Evolutionary conservation across 2,329 filamentous ascomycete species (phyloP), one percentile per base, ranked within the genome.

Genomic region (Aspergillus awamori): DNA sequence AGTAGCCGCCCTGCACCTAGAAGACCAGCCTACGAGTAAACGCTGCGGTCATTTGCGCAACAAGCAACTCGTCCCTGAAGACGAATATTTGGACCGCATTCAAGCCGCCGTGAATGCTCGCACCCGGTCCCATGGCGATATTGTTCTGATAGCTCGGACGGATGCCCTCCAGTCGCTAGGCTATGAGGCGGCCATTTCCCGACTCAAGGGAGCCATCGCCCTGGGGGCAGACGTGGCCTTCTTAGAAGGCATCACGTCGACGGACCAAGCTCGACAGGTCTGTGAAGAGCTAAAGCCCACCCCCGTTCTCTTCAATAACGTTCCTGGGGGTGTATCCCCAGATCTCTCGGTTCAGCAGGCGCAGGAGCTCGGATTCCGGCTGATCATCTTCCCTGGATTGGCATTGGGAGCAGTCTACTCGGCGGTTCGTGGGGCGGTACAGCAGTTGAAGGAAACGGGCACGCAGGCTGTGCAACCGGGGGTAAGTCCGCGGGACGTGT

Each of bases 111-210:
- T 85, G 1, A 77, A 86, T 2, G 72, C 79, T 22, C 74, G 77
- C 17, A 22, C 39, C 8, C 22, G 70, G 82, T 30, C 47, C 30
- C 77, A 78, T 10, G 80, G 80, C 15, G 86, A 89, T 63, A 86
- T 89, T 39, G 81, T 89, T 28, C 81, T 89, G 58, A 89, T 90
- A 59, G 87, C 86, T 1, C 80, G 87, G 10, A 89, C 87, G 0
- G 87, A 89, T 66, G 84, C 87, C 53, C 52, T 51, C 20, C 56
- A 39, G n/a, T 33, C 33, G 28, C 26, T 43, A 33, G 59, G 39
- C 1, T 62, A 57, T 84, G 85, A 8, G 85, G 84, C 65, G 83
- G 84, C 2, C 71, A 87, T 8, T 65, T 67, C 2, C 74, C 86
- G 1, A 72, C 89, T 22, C 76, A 75, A 55, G 60, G 77, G 74